Evolutionary conservation across 192 early-diverging fungal genomes (phyloP).

Genomic region (Backusella circina): DNA sequence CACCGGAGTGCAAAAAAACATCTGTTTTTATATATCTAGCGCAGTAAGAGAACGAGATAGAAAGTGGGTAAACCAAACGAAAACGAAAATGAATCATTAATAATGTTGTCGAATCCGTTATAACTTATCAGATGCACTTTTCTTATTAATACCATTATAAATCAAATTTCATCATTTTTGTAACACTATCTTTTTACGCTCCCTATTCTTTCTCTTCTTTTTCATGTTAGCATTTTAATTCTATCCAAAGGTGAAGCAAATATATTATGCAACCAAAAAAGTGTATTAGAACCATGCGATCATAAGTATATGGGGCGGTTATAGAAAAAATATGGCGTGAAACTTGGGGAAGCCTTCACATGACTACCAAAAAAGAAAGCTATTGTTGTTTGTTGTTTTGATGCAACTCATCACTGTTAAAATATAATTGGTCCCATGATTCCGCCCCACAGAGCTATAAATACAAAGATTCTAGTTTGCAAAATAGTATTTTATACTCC

Average conservation of each 20-base stretch:
- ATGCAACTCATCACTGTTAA: background rate
- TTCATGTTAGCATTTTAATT: background rate
- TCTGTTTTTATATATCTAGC: background rate
- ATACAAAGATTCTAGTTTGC: background rate
- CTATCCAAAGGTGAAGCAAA: background rate
- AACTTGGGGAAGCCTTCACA: background rate
- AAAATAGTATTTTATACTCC: background rate
- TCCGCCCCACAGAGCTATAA: background rate
- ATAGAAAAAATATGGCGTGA: background rate
- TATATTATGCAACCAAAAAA: background rate
- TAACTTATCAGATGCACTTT: background rate
- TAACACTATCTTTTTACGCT: background rate
- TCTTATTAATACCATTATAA: background rate
- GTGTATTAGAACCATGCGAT: background rate
- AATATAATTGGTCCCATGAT: background rate
- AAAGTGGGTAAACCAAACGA: background rate
- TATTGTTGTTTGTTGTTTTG: background rate
- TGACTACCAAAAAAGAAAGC: background rate
- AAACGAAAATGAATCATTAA: constrained; percentile 1
- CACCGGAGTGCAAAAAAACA: background rate
- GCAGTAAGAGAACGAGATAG: background rate
- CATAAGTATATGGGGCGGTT: background rate
- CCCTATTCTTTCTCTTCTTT: background rate
- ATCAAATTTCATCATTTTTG: background rate
- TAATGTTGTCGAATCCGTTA: background rate